Percentiles rank a stretch among this genome's conserved stretches.
Conservation (phyloP, 768 basidiomycete species). For the Tylopilus balloui region DNA sequence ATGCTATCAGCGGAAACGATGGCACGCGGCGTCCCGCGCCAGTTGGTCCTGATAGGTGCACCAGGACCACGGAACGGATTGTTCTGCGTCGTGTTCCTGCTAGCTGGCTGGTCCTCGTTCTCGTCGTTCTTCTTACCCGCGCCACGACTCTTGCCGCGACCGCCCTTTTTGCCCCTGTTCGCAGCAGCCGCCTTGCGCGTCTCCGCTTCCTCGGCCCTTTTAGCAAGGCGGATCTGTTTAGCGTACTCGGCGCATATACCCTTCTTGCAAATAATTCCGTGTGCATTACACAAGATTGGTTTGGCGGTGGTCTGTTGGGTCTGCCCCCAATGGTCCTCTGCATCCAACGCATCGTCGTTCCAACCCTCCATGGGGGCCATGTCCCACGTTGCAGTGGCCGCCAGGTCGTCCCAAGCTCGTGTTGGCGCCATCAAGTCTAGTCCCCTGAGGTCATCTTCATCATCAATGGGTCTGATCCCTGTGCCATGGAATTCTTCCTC, state of each 20-base stretch:
- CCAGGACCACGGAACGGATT: slow-evolving; percentile 28
- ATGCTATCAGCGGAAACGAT: slow-evolving; percentile 25
- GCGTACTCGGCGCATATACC: slow-evolving; percentile 36
- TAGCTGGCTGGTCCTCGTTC: background rate
- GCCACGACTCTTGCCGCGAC: slow-evolving; percentile 9
- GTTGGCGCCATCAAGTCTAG: slow-evolving; percentile 27
- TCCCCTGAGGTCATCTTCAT: slow-evolving; percentile 12
- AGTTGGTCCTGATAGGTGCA: slow-evolving; percentile 29
- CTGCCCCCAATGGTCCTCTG: slow-evolving; percentile 21
- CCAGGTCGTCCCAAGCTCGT: slow-evolving; percentile 15
- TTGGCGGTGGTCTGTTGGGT: background rate
- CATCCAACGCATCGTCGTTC: slow-evolving; percentile 21
- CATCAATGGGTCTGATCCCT: slow-evolving; percentile 13
- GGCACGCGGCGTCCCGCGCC: slow-evolving; percentile 26
- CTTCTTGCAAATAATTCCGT: slow-evolving; percentile 34
- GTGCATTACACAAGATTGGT: slow-evolving; percentile 27
- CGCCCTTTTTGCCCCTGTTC: slow-evolving; percentile 23
- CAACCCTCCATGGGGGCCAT: background rate
- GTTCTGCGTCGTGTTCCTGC: slow-evolving; percentile 4
- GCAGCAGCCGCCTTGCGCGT: slow-evolving; percentile 13
- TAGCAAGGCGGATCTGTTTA: slow-evolving; percentile 18
- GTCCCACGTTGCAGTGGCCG: slow-evolving; percentile 1
- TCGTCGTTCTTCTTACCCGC: slow-evolving; percentile 9
- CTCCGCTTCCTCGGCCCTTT: slow-evolving; percentile 15
- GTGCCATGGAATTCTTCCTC: slow-evolving; percentile 29